Base-by-base conservation (phyloP, 768 basidiomycete genomes). In the Crucibulum laeve region DNA sequence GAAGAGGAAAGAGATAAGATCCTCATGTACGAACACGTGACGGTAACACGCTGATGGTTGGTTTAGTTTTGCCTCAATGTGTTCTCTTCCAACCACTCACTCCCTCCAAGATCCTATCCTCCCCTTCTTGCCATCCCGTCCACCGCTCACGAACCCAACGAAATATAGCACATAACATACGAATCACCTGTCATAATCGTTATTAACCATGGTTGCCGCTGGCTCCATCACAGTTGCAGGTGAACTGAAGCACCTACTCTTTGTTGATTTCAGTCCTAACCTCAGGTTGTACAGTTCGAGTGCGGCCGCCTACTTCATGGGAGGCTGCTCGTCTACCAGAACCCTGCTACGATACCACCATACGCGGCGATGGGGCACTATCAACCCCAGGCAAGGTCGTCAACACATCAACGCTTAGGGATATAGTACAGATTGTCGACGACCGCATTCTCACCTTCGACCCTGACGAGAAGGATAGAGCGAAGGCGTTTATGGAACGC, bases 371-470 rank as follows among this genome's bases (percentile, higher is more conserved):
- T 52, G 93, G 84, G n/a, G 78, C 84, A 10, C 77, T 95, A 42
- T 84, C 89, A 7, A 74, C 84, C 2, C 81, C 85, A 4, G 73
- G 69, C 19, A 77, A 71, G 57, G 67, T 77, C 24, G 61, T 73
- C 7, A 69, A 76, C 52, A 69, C 77, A 10, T 67, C 81, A n/a
- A 68, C 74, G 26, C 73, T 88, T 51, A 79, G 84, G 43, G 79
- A 88, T 50, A 79, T 92, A 51, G 80, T 92, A 42, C 90, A 94
- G 62, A 81, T 94, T 40, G 78, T 95, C 48, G 95, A 98, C 65
- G 90, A 95, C 70, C 82, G 93, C 43, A 91, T 95, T 55, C 74
- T 98, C 47, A 91, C 91, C 11, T 99, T 98, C 57, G 96, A 99
- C 63, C 93, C 94, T 25, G 87, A 91, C 47, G 92, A 96, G 65